Evolutionary conservation across 2,329 filamentous ascomycete genomes (phyloP).

Genomic region (Aspergillus thermomutatus): DNA sequence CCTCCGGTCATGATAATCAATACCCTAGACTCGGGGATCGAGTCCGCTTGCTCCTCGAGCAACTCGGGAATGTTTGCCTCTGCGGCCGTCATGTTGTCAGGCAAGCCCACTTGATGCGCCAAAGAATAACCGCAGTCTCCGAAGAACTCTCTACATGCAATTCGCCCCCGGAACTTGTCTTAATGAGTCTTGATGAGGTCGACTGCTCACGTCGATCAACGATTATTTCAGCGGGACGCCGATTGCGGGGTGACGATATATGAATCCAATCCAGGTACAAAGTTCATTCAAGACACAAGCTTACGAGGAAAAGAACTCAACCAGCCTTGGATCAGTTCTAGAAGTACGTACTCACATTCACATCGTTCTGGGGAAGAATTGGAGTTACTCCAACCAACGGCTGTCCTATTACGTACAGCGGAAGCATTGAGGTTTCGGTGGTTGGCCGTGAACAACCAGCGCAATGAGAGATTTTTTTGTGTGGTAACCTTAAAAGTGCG

Average conservation of each 20-base stretch:
- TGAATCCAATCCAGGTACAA: background rate
- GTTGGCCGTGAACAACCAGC: background rate
- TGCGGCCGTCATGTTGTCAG: constrained; percentile 18
- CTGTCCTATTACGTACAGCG: background rate
- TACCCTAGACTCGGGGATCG: constrained; percentile 70
- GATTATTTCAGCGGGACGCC: background rate
- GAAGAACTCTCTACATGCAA: background rate
- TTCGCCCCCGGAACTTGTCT: background rate
- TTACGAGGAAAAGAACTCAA: background rate
- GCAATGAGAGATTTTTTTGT: background rate
- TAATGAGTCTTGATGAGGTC: background rate
- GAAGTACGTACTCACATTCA: background rate
- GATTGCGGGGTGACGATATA: background rate
- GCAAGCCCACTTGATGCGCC: background rate
- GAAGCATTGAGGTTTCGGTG: background rate
- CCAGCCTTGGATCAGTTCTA: background rate
- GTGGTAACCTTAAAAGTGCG: background rate
- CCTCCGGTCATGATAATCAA: constrained; percentile 84
- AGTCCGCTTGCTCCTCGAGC: constrained; percentile 20
- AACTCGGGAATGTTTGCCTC: constrained; percentile 20
- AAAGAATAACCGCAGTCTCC: background rate
- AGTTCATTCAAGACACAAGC: background rate
- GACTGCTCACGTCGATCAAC: background rate
- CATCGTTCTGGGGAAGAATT: background rate
- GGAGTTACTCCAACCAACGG: background rate